These are phyloP conservation scores for Salisapilia sapeloensis DNA, from an alignment of 352 stramenopile genomes.

Conservation along the genomic window DNA sequence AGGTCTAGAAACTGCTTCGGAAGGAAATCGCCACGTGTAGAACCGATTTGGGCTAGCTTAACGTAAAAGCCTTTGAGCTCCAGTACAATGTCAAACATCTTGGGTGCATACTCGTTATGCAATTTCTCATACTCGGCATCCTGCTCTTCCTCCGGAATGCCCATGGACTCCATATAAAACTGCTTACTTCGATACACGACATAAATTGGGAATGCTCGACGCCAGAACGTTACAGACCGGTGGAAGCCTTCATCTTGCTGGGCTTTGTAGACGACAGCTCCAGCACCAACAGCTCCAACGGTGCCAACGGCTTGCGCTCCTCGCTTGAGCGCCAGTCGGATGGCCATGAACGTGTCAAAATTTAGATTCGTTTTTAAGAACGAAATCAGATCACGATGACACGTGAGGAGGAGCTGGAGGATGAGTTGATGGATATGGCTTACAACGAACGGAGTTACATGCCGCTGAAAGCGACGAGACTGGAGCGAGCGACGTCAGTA, in stretches of 20 bases:
- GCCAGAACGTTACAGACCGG: constrained; percentile 74
- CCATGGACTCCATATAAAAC: constrained; percentile 45
- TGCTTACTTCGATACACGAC: constrained; percentile 61
- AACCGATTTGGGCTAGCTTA: constrained; percentile 70
- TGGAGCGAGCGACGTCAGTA: no score
- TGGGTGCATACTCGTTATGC: constrained; percentile 55
- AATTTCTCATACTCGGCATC: constrained; percentile 52
- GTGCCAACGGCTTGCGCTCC: no score
- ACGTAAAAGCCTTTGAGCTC: constrained; percentile 81
- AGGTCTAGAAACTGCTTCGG: constrained; percentile 65
- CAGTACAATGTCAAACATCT: constrained; percentile 69
- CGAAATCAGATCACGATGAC: no score
- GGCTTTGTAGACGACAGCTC: constrained; percentile 32
- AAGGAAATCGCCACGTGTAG: constrained; percentile 64
- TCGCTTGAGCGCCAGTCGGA: no score
- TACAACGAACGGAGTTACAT: constrained; percentile 43
- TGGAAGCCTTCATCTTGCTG: constrained; percentile 66
- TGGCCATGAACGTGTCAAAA: no score
- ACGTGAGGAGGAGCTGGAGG: constrained; percentile 21
- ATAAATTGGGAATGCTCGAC: constrained; percentile 79
- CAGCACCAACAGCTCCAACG: constrained; percentile 15
- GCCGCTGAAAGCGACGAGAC: constrained; percentile 5
- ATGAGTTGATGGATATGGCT: constrained; percentile 41
- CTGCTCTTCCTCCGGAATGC: constrained; percentile 28
- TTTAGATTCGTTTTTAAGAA: no score